A percentile compares a stretch with the other conserved stretches of the same genome.
Conservation (phyloP, 192 early-diverging fungal genomes). For the Backusella mclennaniae region DNA sequence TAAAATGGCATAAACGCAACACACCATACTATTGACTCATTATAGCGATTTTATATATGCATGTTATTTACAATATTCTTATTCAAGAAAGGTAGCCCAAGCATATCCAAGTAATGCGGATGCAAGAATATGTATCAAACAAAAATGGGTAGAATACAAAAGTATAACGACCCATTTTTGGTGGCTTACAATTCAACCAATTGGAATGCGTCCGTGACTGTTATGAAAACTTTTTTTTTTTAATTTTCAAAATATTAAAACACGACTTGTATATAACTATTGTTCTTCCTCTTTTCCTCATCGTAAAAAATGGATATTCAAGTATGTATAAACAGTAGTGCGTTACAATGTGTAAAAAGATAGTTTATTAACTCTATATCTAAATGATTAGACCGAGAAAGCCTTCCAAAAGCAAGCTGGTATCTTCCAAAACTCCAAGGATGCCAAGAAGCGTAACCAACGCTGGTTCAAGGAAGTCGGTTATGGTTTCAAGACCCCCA, state of each 20-base stretch:
- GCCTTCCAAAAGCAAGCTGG: constrained; percentile 96
- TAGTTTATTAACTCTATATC: background rate
- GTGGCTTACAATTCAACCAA: background rate
- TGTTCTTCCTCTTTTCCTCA: constrained; percentile 8
- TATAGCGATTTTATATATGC: too few species aligned
- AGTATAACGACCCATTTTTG: background rate
- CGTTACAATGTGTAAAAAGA: background rate
- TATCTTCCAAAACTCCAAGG: constrained; percentile 91
- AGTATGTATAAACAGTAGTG: background rate
- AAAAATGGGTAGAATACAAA: background rate
- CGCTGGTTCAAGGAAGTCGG: constrained; percentile 99
- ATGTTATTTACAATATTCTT: too few species aligned
- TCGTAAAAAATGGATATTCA: constrained; percentile 15
- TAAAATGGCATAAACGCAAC: too few species aligned
- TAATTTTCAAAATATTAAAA: background rate
- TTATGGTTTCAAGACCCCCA: constrained; percentile 98
- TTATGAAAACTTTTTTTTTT: background rate
- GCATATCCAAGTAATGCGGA: too few species aligned
- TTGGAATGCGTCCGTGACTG: background rate
- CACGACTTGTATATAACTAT: background rate
- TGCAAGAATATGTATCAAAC: background rate
- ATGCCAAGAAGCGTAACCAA: constrained; percentile 61
- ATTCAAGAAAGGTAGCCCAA: too few species aligned
- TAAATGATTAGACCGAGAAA: constrained; percentile 73
- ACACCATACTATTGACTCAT: too few species aligned